Evolutionary conservation across 495 filamentous ascomycete species (phyloP).

Genomic region (Tuber brumale): DNA sequence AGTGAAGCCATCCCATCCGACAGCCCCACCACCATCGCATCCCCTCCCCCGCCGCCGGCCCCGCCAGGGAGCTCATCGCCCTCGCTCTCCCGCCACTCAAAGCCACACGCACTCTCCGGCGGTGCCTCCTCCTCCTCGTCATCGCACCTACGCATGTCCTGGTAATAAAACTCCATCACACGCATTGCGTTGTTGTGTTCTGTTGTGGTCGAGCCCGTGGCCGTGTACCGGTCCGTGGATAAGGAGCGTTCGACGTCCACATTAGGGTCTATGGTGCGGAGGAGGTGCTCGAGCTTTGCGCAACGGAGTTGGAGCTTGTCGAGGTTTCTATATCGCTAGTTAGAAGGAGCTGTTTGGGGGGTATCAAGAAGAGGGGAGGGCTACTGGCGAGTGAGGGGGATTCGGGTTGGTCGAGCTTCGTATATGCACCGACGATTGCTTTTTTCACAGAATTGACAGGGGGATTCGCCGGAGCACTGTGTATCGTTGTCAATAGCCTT

Average conservation of each 20-base stretch:
- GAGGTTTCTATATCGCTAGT: slow-evolving; percentile 34
- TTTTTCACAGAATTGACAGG: slow-evolving; percentile 40
- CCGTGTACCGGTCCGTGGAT: slow-evolving; percentile 16
- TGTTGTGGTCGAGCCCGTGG: slow-evolving; percentile 9
- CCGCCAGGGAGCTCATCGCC: slow-evolving; percentile 14
- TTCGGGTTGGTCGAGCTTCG: slow-evolving; percentile 38
- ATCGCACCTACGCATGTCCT: slow-evolving; percentile 14
- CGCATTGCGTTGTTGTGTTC: slow-evolving; percentile 13
- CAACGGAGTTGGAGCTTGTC: slow-evolving; percentile 42
- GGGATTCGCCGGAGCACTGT: slow-evolving; percentile 40
- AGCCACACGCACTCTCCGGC: slow-evolving; percentile 32
- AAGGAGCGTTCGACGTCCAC: slow-evolving; percentile 40
- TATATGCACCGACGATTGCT: slow-evolving; percentile 39
- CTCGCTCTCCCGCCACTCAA: slow-evolving; percentile 41
- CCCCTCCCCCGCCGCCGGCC: not conserved
- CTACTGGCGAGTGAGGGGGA: slow-evolving; percentile 43
- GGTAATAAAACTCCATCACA: slow-evolving; percentile 11
- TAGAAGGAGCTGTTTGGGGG: not conserved
- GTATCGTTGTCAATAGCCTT: slow-evolving; percentile 6
- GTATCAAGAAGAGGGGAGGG: not conserved
- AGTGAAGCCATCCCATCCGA: slow-evolving; percentile 44
- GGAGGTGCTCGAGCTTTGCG: slow-evolving; percentile 36
- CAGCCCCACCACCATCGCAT: slow-evolving; percentile 10
- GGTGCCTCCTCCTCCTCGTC: slow-evolving; percentile 29
- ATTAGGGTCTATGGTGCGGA: slow-evolving; percentile 41